phyloP scores from a whole-genome alignment of 441 rosid species.

The Aquilaria agallochum region DNA sequence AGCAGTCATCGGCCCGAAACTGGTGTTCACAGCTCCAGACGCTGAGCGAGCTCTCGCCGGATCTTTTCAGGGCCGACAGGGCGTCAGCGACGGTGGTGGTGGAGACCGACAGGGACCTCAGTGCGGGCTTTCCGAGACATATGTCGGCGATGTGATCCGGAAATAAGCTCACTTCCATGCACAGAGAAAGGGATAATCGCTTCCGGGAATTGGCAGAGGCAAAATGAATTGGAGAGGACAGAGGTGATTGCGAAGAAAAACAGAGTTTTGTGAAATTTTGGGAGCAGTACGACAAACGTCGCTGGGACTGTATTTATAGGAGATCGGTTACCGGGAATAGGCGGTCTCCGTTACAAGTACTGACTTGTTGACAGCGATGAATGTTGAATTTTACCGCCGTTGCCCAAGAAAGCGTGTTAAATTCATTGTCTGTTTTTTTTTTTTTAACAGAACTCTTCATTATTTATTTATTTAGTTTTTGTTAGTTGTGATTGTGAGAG shows the following conservation, averaged over 20 bases:
- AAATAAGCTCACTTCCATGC: conserved; percentile 65
- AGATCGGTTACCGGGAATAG: conserved; percentile 3
- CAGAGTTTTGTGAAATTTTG: not conserved
- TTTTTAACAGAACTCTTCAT: too few species aligned
- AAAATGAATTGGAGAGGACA: not conserved
- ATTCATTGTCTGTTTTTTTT: too few species aligned
- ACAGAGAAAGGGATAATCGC: conserved; percentile 13
- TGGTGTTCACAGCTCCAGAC: conserved; percentile 55
- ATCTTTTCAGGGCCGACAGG: conserved; percentile 37
- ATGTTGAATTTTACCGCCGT: not conserved
- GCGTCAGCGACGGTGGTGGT: conserved; percentile 65
- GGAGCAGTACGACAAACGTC: not conserved
- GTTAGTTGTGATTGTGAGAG: too few species aligned
- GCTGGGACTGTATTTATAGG: conserved; percentile 14
- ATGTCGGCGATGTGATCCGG: conserved; percentile 52
- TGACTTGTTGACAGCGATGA: not conserved
- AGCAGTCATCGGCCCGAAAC: conserved; percentile 22
- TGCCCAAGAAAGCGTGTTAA: too few species aligned
- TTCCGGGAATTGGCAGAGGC: not conserved
- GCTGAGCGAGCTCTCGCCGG: conserved; percentile 36
- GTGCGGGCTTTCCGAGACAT: conserved; percentile 71
- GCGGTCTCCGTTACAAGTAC: conserved; percentile 7
- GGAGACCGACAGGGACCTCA: conserved; percentile 45
- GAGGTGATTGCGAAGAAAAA: not conserved
- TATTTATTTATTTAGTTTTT: too few species aligned